A percentile compares a stretch with the other conserved stretches of the same genome.
Evolutionary conservation across 768 basidiomycete species (phyloP).

Genomic region (Mycena indigotica): DNA sequence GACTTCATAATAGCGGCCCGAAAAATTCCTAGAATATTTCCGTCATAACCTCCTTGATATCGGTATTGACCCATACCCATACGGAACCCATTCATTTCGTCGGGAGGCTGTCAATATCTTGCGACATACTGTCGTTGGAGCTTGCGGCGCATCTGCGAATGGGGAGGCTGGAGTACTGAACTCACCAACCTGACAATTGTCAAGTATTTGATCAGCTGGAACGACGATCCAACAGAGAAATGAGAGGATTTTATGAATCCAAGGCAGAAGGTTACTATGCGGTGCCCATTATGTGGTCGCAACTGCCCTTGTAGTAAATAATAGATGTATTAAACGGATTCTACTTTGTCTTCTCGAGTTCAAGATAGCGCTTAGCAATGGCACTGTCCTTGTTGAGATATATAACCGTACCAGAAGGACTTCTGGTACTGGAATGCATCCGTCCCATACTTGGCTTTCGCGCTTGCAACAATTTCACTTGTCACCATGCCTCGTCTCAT

Average conservation of each 20-base stretch:
- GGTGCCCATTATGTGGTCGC: conserved; percentile 30
- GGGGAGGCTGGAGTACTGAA: conserved; percentile 49
- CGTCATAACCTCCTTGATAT: conserved; percentile 45
- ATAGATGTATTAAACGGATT: too few species aligned
- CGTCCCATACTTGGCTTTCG: too few species aligned
- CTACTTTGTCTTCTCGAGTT: too few species aligned
- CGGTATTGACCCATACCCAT: conserved; percentile 35
- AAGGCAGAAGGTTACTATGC: conserved; percentile 21
- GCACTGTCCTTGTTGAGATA: too few species aligned
- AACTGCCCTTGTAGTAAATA: conserved; percentile 22
- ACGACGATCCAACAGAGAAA: conserved; percentile 35
- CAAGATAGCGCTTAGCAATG: too few species aligned
- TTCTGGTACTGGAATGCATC: too few species aligned
- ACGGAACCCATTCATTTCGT: conserved; percentile 45
- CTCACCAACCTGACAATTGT: conserved; percentile 43
- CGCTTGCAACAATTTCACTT: too few species aligned
- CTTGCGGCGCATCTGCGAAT: conserved; percentile 42
- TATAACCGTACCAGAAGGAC: too few species aligned
- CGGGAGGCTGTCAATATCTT: conserved; percentile 45
- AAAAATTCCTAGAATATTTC: conserved; percentile 41
- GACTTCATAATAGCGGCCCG: conserved; percentile 35
- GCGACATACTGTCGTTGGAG: conserved; percentile 34
- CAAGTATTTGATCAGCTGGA: conserved; percentile 44
- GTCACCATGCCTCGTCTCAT: too few species aligned
- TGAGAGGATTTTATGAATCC: conserved; percentile 42